Conservation (phyloP, 139 green algal genomes). For the Chlorella sp. region DNA sequence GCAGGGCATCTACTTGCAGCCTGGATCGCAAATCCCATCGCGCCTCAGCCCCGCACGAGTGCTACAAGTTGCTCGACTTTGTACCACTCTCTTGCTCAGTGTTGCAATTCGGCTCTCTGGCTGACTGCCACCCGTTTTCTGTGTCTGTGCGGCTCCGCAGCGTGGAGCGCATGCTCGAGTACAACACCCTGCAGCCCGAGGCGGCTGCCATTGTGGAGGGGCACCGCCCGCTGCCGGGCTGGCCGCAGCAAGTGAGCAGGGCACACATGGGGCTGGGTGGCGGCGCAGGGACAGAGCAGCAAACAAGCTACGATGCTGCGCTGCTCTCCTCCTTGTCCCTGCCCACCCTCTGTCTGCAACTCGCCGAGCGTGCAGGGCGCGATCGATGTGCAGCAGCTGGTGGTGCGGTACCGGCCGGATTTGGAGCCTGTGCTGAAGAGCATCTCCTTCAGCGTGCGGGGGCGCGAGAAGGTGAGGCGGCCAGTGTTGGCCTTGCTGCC, state of each 20-base stretch:
- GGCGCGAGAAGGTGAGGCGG: constrained; percentile 39
- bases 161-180: constrained; percentile 93
- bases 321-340: background rate
- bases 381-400: constrained; percentile 70
- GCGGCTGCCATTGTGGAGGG: constrained; percentile 36
- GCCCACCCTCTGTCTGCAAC: no score
- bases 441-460: constrained; percentile 71
- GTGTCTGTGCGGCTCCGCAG: no score
- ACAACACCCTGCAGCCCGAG: constrained; percentile 60
- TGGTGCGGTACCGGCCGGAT: constrained; percentile 85
- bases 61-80: no score
- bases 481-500: no score
- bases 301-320: no score
- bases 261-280: background rate
- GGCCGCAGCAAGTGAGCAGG: constrained; percentile 55
- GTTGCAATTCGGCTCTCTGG: no score
- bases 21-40: no score
- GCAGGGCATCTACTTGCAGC: no score
- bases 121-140: no score
- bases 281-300: no score
- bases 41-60: no score
- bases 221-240: constrained; percentile 50
- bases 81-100: no score
- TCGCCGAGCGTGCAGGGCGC: background rate
- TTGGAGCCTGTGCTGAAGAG: constrained; percentile 89